phyloP scores from a whole-genome alignment of 2,329 filamentous ascomycete genomes.

The Teratosphaeria viscida region DNA sequence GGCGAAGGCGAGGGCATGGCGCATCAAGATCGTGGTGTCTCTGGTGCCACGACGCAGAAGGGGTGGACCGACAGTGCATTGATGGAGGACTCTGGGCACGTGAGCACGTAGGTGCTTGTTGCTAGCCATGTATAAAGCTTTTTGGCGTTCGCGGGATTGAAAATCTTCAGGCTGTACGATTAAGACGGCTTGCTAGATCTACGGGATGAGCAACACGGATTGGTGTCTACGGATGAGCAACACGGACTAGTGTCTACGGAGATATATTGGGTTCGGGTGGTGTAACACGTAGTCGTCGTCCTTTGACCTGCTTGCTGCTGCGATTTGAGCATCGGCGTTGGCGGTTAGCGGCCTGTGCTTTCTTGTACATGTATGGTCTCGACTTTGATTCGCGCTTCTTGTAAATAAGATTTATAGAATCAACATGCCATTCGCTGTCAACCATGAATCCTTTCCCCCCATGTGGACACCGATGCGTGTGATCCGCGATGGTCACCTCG shows the following conservation, averaged over 20 bases:
- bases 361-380: neutral
- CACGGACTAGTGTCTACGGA: neutral
- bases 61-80: constrained; percentile 17
- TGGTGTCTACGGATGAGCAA: neutral
- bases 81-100: constrained; percentile 17
- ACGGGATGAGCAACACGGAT: neutral
- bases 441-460: neutral
- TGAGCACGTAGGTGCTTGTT: constrained; percentile 11
- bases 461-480: no score
- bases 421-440: neutral
- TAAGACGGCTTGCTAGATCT: neutral
- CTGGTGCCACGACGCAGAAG: constrained; percentile 13
- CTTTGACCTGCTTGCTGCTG: neutral
- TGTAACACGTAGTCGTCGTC: neutral
- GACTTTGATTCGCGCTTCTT: neutral
- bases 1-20: constrained; percentile 28
- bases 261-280: neutral
- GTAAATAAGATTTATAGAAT: neutral
- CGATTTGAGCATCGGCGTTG: neutral
- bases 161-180: neutral
- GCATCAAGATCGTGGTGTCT: constrained; percentile 18
- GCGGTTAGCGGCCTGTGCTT: neutral
- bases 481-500: no score
- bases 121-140: neutral
- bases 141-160: neutral